Evolutionary conservation across 306 rosid genomes (phyloP), one percentile per base, ranked within the genome.

Genomic region (Malus sylvestris): DNA sequence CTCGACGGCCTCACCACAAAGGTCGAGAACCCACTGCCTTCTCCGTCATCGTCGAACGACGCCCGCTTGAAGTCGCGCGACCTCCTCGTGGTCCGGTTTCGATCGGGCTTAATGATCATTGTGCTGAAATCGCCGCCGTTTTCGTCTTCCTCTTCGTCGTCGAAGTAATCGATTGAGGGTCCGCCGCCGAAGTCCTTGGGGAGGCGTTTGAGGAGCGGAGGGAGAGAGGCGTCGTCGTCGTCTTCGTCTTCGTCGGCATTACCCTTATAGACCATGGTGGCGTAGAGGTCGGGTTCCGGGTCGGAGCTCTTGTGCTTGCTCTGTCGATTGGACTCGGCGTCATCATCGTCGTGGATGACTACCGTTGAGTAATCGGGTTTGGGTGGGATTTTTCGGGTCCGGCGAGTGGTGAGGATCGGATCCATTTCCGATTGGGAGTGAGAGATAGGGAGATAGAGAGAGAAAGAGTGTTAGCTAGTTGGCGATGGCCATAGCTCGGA

Each of bases 111-210:
- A 68, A 92, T 86, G 40, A 90, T 92, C 86, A 95, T 32, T 18
- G 98, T 90, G 51, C 96, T 92, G 14, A 90, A 95, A 49, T 90
- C 97, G n/a, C 87, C 89, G 20, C 81, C 65, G 33, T 76, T 77
- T 7, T 59, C 55, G 55, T 16, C 90, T 5, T 76, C 90, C n/a
- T 80, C 89, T 2, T 80, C 91, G 35, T 87, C 90, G 71, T 95
- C 93, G 58, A 75, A 78, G 85, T 92, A 83, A 75, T 89, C 97
- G 78, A 92, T 78, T 6, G 93, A 40, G 8, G 97, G 91, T 63
- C 98, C 99, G 57, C 97, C 97, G 23, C 97, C 98, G 84, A 95
- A 95, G 83, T 90, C 97, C 83, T 95, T 92, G 29, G 98, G 98
- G 5, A 92, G 97, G 69, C 88, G 96, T 75, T 89, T 87, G 67